These are phyloP conservation scores for Penicillium janthinellum DNA, from an alignment of 2,329 filamentous ascomycete genomes.

Conservation along the genomic window DNA sequence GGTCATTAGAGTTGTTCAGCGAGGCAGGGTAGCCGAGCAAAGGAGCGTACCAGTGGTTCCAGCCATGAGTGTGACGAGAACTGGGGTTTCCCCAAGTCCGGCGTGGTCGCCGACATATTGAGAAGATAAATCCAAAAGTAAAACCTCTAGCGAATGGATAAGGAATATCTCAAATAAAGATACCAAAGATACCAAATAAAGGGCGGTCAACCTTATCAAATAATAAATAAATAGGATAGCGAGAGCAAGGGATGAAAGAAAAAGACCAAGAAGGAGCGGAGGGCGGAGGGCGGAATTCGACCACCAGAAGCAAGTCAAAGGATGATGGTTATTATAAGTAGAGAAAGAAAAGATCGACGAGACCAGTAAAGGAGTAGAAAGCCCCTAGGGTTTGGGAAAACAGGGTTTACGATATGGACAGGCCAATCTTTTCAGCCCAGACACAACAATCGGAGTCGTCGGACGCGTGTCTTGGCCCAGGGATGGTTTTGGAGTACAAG, in stretches of 20 bases:
- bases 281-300: background rate
- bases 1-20: background rate
- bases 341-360: background rate
- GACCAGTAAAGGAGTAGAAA: background rate
- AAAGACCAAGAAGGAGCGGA: background rate
- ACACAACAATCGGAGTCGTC: background rate
- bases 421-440: background rate
- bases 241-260: slow-evolving; percentile 1
- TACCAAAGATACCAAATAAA: background rate
- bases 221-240: background rate
- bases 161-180: background rate
- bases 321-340: background rate
- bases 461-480: slow-evolving; percentile 1
- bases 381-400: background rate
- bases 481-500: background rate
- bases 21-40: background rate
- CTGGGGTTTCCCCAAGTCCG: slow-evolving; percentile 40
- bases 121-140: background rate
- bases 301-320: background rate
- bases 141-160: background rate
- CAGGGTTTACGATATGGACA: background rate
- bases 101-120: slow-evolving; percentile 12
- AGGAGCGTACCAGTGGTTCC: slow-evolving; percentile 37
- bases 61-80: slow-evolving; percentile 39
- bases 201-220: background rate